Conservation (phyloP, 306 rosid genomes). For the Prunus salicina region DNA sequence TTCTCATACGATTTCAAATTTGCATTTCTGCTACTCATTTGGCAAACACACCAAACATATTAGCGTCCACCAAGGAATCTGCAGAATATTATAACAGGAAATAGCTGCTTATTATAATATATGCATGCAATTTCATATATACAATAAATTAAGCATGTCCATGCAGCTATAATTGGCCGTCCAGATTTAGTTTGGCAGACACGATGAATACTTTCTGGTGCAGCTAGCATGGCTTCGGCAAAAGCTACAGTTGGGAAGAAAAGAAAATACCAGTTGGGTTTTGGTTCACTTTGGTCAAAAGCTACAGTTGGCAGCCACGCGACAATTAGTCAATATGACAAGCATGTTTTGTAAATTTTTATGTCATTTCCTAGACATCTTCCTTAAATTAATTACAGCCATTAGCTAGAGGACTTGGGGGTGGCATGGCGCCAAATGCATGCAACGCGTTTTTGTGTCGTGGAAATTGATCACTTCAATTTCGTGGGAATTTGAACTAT, state of each 20-base stretch:
- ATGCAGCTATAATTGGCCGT: background rate
- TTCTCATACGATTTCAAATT: background rate
- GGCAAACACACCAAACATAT: conserved; percentile 12
- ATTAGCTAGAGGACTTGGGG: background rate
- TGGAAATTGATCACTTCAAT: too few species aligned
- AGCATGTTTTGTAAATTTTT: background rate
- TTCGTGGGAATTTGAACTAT: too few species aligned
- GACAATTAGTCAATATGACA: background rate
- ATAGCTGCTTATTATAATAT: background rate
- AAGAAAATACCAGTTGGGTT: background rate
- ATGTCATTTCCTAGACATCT: background rate
- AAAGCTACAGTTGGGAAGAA: background rate
- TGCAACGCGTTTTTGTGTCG: too few species aligned
- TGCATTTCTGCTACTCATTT: background rate
- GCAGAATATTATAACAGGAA: too few species aligned
- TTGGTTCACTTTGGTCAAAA: background rate
- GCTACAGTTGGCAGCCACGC: background rate
- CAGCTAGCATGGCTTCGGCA: background rate
- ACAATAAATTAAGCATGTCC: background rate
- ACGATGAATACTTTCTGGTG: background rate
- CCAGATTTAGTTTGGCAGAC: background rate
- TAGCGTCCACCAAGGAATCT: background rate
- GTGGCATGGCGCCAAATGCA: too few species aligned
- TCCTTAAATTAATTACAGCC: background rate
- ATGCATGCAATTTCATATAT: background rate